Evolutionary conservation across 257 asterid genomes (phyloP), one percentile per base, ranked within the genome.

Genomic region (Scutellaria galericulata): DNA sequence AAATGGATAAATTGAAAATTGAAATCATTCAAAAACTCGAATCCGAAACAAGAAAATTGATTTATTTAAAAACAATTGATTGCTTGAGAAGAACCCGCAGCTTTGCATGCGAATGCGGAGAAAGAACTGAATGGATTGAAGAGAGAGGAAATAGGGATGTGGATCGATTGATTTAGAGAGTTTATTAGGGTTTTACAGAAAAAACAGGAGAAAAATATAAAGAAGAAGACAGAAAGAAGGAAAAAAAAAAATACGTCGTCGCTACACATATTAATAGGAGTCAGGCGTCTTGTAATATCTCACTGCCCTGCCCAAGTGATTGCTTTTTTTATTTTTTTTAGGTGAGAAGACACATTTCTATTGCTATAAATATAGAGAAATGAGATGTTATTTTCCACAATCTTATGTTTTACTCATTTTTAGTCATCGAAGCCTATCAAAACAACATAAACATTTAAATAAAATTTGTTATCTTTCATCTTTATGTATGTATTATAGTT

Each of bases 181-280:
- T 82, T 31, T 84, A 82, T 31, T 84, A 82, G 87, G 89, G 89
- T 81, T 85, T 85, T 80, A 67, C 74, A 70, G 69, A 73, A 75
- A 75, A 69, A 46, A 48, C 41, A 61, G 67, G 64, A 60, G 65
- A 61, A 68, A 68, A 67, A 64, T 22, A 69, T 10, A 52, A 52
- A 47, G 48, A 7, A 51, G 24, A 50, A 39, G 41, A 37, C 42
- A 54, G 69, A 52, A 42, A 50, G 9, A 72, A 52, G 27, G 44
- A 15, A 47, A 44, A 18, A 18, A 18, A 18, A 18, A 18, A 0
- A 18, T 0, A 9, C 52, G 75, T 61, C 57, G 59, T 67, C 62
- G 10, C 70, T 45, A 40, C 77, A 57, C 53, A 48, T 15, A 74
- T 71, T 57, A 57, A 52, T 51, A 53, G 64, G 58, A 44, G 75